Evolutionary conservation across 2,329 filamentous ascomycete species (phyloP).

Genomic region (Plenodomus biglobosus): DNA sequence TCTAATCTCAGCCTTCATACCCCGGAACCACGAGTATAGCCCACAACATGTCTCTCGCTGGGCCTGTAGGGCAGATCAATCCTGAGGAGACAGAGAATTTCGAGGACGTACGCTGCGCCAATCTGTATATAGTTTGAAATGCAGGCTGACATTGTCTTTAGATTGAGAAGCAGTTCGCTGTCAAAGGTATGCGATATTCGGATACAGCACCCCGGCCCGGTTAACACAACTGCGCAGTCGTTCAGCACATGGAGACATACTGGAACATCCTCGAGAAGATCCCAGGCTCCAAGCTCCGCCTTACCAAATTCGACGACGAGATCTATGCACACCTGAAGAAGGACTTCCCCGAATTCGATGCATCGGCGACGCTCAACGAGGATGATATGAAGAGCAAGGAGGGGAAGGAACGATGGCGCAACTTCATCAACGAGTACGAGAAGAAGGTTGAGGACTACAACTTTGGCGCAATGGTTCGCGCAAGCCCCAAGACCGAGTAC

Average conservation of each 20-base stretch:
- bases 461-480: constrained; percentile 91
- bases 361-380: constrained; percentile 77
- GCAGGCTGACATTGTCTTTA: constrained; percentile 46
- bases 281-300: constrained; percentile 80
- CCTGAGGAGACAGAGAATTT: constrained; percentile 67
- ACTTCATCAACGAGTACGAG: constrained; percentile 91
- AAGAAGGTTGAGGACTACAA: constrained; percentile 97
- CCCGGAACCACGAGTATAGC: background rate
- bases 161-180: constrained; percentile 99
- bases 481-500: constrained; percentile 78
- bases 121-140: constrained; percentile 1
- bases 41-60: constrained; percentile 40
- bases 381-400: constrained; percentile 96
- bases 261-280: constrained; percentile 93
- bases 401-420: constrained; percentile 92
- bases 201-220: background rate
- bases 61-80: constrained; percentile 37
- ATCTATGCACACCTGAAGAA: constrained; percentile 86
- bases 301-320: constrained; percentile 94
- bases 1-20: background rate
- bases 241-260: constrained; percentile 96
- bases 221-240: constrained; percentile 55
- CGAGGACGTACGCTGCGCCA: constrained; percentile 60
- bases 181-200: constrained; percentile 68
- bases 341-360: constrained; percentile 92